Conservation (phyloP, 495 filamentous ascomycete species). For the Neurospora sp. region DNA sequence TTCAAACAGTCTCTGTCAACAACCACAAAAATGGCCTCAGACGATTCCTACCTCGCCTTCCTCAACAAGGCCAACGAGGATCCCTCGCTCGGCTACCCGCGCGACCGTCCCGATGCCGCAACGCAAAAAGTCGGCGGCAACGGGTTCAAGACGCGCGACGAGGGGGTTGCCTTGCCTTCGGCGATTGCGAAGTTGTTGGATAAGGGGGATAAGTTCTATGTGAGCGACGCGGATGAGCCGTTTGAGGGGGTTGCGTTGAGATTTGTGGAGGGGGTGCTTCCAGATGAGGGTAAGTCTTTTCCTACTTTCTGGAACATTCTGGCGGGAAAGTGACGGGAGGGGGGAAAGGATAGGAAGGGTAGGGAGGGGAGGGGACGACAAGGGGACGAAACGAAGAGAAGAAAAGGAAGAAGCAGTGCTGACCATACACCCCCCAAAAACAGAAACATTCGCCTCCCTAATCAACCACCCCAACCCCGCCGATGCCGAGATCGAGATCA, state of each 20-base stretch:
- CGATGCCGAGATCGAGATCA: slow-evolving; percentile 40
- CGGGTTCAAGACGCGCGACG: slow-evolving; percentile 41
- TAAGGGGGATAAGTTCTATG: slow-evolving; percentile 48
- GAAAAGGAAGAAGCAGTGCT: no score
- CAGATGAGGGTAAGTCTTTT: slow-evolving; percentile 46
- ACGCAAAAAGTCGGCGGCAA: background rate
- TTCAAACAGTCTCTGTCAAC: background rate
- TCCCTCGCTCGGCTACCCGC: slow-evolving; percentile 35
- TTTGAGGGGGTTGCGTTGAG: slow-evolving; percentile 64
- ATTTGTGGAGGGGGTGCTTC: slow-evolving; percentile 48
- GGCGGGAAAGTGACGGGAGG: no score
- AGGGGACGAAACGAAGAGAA: no score
- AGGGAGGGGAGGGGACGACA: no score
- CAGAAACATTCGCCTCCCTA: slow-evolving; percentile 48
- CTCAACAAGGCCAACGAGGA: slow-evolving; percentile 75
- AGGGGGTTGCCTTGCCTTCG: slow-evolving; percentile 42
- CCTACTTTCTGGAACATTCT: background rate
- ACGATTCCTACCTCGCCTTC: slow-evolving; percentile 72
- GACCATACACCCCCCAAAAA: background rate
- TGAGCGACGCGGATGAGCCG: slow-evolving; percentile 74
- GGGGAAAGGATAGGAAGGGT: no score
- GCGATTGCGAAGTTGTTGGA: slow-evolving; percentile 39
- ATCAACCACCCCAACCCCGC: slow-evolving; percentile 41
- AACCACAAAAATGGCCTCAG: slow-evolving; percentile 51
- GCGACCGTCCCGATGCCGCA: background rate